phyloP scores from a whole-genome alignment of 2,329 filamentous ascomycete species.

The Neobulgaria alba region DNA sequence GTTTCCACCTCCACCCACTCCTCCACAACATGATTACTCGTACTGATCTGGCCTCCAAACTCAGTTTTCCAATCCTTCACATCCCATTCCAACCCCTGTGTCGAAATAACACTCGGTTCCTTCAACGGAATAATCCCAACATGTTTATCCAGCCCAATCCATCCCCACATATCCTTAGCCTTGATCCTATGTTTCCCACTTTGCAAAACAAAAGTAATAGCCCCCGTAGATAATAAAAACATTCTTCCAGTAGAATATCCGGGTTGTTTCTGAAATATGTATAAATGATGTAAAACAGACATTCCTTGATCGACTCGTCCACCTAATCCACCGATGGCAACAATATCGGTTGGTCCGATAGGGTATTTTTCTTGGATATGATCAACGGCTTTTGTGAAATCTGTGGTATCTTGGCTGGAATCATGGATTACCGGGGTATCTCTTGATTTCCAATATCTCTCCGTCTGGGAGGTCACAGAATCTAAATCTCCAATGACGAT shows the following conservation, averaged over 20 bases:
- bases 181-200: slow-evolving; percentile 58
- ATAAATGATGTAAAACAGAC: slow-evolving; percentile 81
- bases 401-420: slow-evolving; percentile 77
- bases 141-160: slow-evolving; percentile 47
- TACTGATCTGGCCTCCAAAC: slow-evolving; percentile 67
- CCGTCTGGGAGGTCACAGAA: slow-evolving; percentile 58
- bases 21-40: slow-evolving; percentile 68
- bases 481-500: slow-evolving; percentile 87
- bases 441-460: slow-evolving; percentile 36
- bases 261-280: slow-evolving; percentile 47
- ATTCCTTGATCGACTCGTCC: slow-evolving; percentile 90
- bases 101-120: slow-evolving; percentile 70
- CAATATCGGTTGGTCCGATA: slow-evolving; percentile 46
- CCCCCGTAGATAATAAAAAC: slow-evolving; percentile 72
- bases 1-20: slow-evolving; percentile 53
- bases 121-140: slow-evolving; percentile 81
- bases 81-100: slow-evolving; percentile 83
- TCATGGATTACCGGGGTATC: slow-evolving; percentile 58
- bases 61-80: slow-evolving; percentile 71
- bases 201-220: slow-evolving; percentile 73
- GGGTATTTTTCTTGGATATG: slow-evolving; percentile 34
- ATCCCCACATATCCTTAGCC: slow-evolving; percentile 32
- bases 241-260: slow-evolving; percentile 47
- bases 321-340: slow-evolving; percentile 76
- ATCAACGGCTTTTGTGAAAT: slow-evolving; percentile 76